Evolutionary conservation across 257 asterid species (phyloP), one percentile per base, ranked within the genome.

Genomic region (Przewalskia tangutica): DNA sequence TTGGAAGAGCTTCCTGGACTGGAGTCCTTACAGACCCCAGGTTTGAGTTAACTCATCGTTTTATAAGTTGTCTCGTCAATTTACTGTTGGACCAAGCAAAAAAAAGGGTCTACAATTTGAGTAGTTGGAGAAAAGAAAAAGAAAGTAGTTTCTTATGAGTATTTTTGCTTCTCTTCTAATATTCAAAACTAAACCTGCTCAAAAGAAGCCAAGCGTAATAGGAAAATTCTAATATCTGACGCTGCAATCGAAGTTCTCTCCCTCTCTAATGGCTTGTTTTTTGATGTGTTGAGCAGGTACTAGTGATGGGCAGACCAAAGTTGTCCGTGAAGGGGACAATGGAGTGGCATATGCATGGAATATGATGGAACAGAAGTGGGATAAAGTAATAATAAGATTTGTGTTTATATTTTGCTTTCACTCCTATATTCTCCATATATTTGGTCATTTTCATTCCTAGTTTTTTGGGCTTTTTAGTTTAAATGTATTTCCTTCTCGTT

Each of bases 291-390:
- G 85, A 64, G 82, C 89, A 96, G 99, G 99, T 82, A 92, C 91
- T 83, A 91, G 88, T 83, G 97, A 96, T 81, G 99, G 99, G 81
- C 98, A 96, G 90, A 96, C 99, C 65, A 93, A 90, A 89, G 85
- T 96, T 56, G 92, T 96, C 68, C 93, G 98, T 46, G 99, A 94
- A 89, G 99, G 99, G 82, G 99, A 96, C 87, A 94, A 94, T 71
- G 98, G 99, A 17, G 95, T 96, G 88, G 99, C 99, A 68, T 94
- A 96, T 88, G 86, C 97, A 71, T 96, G 99, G 99, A 93, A 92
- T 88, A 86, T 87, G 91, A 82, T 83, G 85, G 99, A 96, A 80
- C 88, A 85, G 71, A 91, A 87, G 86, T 96, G 99, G 99, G 99
- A 96, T 86, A 94, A 94, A 93, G 99, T 96, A 86, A 73, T 73